Percentiles rank a stretch among this genome's conserved stretches.
Evolutionary conservation across 495 filamentous ascomycete species (phyloP).

Genomic region (Penicillium salamii): DNA sequence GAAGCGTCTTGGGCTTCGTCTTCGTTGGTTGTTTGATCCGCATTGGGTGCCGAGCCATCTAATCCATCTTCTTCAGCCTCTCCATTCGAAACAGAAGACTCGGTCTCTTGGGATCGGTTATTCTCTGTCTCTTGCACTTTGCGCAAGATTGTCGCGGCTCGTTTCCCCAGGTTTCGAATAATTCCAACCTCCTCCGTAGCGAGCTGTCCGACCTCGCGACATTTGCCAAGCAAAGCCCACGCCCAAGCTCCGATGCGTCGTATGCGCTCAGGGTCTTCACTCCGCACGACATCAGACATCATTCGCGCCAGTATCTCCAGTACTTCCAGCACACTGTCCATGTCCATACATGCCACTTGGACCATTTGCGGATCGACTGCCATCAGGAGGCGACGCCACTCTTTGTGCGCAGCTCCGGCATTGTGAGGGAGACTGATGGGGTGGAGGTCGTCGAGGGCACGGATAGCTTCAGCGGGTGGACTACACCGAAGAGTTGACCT

Average conservation of each 20-base stretch:
- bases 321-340: constrained; percentile 55
- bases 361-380: constrained; percentile 60
- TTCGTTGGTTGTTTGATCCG: constrained; percentile 15
- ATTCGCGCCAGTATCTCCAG: constrained; percentile 37
- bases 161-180: constrained; percentile 47
- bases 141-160: constrained; percentile 41
- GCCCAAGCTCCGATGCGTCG: constrained; percentile 48
- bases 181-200: constrained; percentile 51
- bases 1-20: neutral
- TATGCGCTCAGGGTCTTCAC: constrained; percentile 44
- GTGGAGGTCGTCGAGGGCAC: constrained; percentile 53
- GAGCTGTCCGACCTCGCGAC: constrained; percentile 46
- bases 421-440: constrained; percentile 51
- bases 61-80: constrained; percentile 14
- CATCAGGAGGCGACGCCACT: constrained; percentile 51
- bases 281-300: constrained; percentile 41
- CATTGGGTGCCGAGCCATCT: constrained; percentile 20
- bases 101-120: constrained; percentile 20
- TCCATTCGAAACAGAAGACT: constrained; percentile 22
- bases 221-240: constrained; percentile 50
- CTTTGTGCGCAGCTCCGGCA: constrained; percentile 38
- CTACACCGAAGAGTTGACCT: constrained; percentile 53
- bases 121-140: constrained; percentile 40
- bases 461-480: constrained; percentile 49
- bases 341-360: constrained; percentile 69